Base-by-base conservation (phyloP, 164 flowering plant species). In the Chimonanthus salicifolius region DNA sequence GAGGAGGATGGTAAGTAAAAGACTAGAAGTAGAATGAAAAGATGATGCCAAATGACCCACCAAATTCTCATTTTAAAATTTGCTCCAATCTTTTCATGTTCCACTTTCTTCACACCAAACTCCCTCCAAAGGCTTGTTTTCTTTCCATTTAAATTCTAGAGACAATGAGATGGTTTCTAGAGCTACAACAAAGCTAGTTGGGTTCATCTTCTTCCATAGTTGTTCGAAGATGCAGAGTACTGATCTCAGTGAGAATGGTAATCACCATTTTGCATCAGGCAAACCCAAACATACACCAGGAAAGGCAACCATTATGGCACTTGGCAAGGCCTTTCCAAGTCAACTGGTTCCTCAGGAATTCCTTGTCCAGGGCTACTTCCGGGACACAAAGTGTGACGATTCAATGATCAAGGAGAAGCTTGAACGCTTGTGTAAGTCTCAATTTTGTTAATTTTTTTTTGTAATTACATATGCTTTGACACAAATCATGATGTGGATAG, bases 291-390 rank as follows among this genome's bases (percentile, higher is more conserved):
- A 62, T 18, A 69, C 73, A n/a, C 83, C 84, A 0, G 86, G 89
- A 43, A 88, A 82, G 80, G 93, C 93, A 3, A 85, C 88, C 0
- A 71, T 88, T 5, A 80, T 89, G 9, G 94, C 91, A 3, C 47
- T 88, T 1, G 91, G 91, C 69, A 87, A 89, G 81, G 91, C 94
- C 50, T 88, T 89, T 66, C 91, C 91, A 2, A 72, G 71, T 70
- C 91, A 89, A 62, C 74, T 88, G 60, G 68, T 88, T 48, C 89
- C 86, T 7, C 94, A 89, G 69, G 91, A 88, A 5, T 74, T 75
- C 77, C 71, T 89, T 72, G 93, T 88, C 11, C 91, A 89, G 64
- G 93, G 88, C 70, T 89, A 82, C 73, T 66, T 82, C 49, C 85
- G 90, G 2, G 88, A 88, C 77, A 88, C 93, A 6, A 83, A 88